Evolutionary conservation across 768 basidiomycete species (phyloP).

Genomic region (Tricholoma bakamatsutake): DNA sequence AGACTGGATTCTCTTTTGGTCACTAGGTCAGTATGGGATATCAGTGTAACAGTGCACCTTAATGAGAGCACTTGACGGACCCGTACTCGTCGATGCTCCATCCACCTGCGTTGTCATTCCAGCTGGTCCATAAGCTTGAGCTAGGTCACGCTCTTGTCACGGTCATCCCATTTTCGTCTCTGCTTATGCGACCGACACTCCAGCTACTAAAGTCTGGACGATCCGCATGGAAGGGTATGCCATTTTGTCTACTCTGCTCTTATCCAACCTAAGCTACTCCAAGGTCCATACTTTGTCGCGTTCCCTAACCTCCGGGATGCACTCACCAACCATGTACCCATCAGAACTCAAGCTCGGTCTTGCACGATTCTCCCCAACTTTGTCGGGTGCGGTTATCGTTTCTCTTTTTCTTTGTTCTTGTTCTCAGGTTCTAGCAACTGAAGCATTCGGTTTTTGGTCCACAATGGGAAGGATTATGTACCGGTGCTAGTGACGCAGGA

Average conservation of each 20-base stretch:
- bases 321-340: constrained; percentile 73
- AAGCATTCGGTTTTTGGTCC: constrained; percentile 85
- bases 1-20: constrained; percentile 11
- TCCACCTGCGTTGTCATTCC: too few species aligned
- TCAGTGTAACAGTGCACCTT: constrained; percentile 16
- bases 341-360: constrained; percentile 80
- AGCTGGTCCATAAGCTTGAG: too few species aligned
- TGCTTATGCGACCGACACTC: constrained; percentile 56
- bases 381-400: constrained; percentile 63
- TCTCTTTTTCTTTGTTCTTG: not conserved
- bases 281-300: constrained; percentile 92
- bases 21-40: not conserved
- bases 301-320: constrained; percentile 87
- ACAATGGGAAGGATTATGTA: constrained; percentile 88
- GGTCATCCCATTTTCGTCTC: too few species aligned
- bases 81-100: too few species aligned
- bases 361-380: constrained; percentile 96
- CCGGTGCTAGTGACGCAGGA: constrained; percentile 89
- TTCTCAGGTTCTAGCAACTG: not conserved
- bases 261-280: not conserved
- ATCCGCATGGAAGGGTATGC: constrained; percentile 81
- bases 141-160: too few species aligned
- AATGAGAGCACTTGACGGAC: constrained; percentile 8
- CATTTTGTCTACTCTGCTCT: not conserved
- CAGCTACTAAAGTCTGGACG: constrained; percentile 55